Evolutionary conservation across 352 stramenopile species (phyloP).

Genomic region (Aphanomyces cochlioides): DNA sequence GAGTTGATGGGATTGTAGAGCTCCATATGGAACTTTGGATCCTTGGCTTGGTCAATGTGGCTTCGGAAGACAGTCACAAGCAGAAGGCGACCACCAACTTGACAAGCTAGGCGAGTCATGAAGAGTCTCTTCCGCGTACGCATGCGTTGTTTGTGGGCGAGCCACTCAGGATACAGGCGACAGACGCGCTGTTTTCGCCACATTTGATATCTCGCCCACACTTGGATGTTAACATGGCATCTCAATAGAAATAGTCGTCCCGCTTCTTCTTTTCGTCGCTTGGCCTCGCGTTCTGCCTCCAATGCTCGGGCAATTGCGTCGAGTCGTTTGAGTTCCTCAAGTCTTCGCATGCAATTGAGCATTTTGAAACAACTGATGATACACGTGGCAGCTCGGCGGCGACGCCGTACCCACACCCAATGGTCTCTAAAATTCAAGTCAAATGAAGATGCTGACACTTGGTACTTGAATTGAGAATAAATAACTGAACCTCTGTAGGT

Average conservation of each 20-base stretch:
- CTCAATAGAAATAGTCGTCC: background rate
- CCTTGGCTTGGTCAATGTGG: slow-evolving; percentile 23
- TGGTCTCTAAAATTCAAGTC: slow-evolving; percentile 18
- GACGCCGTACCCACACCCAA: slow-evolving; percentile 8
- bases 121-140: slow-evolving; percentile 1
- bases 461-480: slow-evolving; percentile 23
- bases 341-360: background rate
- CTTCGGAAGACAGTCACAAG: slow-evolving; percentile 23
- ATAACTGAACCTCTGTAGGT: slow-evolving; percentile 7
- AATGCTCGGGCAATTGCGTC: slow-evolving; percentile 7
- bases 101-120: background rate
- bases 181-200: background rate
- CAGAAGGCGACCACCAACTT: slow-evolving; percentile 9
- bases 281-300: background rate
- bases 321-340: background rate
- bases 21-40: slow-evolving; percentile 13
- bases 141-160: slow-evolving; percentile 14
- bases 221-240: slow-evolving; percentile 5
- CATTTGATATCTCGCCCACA: slow-evolving; percentile 16
- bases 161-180: slow-evolving; percentile 19
- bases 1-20: background rate
- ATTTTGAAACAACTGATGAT: slow-evolving; percentile 6
- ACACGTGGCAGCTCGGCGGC: slow-evolving; percentile 1
- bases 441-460: background rate
- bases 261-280: background rate